Conservation (phyloP, 257 asterid species). For the Capsicum baccatum region DNA sequence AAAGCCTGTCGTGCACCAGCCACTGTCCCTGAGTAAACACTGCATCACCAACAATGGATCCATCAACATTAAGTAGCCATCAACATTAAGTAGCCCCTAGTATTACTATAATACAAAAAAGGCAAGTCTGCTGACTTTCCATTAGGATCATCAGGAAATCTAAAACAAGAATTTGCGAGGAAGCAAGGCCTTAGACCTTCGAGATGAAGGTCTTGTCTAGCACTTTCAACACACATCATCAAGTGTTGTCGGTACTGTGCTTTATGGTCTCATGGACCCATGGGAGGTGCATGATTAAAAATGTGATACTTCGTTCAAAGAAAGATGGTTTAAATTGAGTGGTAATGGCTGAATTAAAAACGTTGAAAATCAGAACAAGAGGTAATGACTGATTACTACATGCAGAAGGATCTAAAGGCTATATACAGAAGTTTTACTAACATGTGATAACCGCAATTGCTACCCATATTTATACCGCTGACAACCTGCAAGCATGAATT, state of each 20-base stretch:
- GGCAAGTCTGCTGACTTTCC: not conserved
- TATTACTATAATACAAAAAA: not conserved
- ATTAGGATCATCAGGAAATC: not conserved
- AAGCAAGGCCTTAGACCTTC: not conserved
- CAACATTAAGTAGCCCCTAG: not conserved
- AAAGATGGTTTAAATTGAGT: not conserved
- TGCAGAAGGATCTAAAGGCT: constrained; percentile 8
- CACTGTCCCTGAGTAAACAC: constrained; percentile 90
- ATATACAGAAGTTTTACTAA: constrained; percentile 42
- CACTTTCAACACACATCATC: not conserved
- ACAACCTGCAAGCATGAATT: constrained; percentile 63
- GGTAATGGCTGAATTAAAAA: not conserved
- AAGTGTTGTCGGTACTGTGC: not conserved
- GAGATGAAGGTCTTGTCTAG: not conserved
- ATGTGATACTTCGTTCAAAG: not conserved
- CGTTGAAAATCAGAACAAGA: not conserved
- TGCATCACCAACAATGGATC: constrained; percentile 44
- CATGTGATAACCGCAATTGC: constrained; percentile 90
- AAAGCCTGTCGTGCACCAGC: constrained; percentile 98
- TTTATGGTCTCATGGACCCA: not conserved
- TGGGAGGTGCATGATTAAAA: not conserved
- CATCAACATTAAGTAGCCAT: constrained; percentile 10
- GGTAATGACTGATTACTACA: not conserved
- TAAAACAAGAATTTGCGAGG: not conserved
- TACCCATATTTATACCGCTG: constrained; percentile 91